phyloP scores from a whole-genome alignment of 2,329 filamentous ascomycete genomes.

The Penicillium sp. region DNA sequence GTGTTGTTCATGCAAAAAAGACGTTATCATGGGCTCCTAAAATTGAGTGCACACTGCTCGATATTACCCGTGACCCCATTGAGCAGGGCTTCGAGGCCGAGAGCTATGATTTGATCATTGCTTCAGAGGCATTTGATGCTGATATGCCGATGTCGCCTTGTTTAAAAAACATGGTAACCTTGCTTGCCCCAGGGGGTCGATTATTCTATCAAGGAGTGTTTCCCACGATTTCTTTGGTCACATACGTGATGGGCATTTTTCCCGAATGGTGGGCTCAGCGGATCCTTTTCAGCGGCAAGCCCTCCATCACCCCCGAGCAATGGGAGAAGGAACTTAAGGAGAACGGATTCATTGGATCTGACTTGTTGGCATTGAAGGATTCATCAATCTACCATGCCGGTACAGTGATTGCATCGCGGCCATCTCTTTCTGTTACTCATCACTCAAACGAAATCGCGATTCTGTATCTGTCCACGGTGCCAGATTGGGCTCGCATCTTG shows the following conservation, averaged over 20 bases:
- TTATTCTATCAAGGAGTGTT: not conserved
- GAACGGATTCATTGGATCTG: not conserved
- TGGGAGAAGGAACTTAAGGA: not conserved
- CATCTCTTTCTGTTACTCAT: not conserved
- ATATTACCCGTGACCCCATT: not conserved
- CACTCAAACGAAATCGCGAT: not conserved
- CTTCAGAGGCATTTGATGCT: constrained; percentile 10
- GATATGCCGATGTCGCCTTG: constrained; percentile 1
- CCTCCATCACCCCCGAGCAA: not conserved
- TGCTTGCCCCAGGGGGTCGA: constrained; percentile 1
- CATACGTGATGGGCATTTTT: not conserved
- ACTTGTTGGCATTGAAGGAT: constrained; percentile 1
- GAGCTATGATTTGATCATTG: constrained; percentile 14
- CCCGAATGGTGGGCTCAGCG: not conserved
- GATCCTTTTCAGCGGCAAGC: not conserved
- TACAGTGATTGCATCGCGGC: not conserved
- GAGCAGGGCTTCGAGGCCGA: constrained; percentile 12
- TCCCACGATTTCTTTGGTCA: not conserved
- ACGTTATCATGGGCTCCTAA: not conserved
- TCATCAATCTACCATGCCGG: not conserved
- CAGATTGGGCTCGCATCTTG: not conserved
- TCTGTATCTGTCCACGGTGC: not conserved
- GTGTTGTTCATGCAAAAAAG: not conserved
- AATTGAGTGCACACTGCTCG: not conserved
- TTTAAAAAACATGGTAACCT: not conserved